Conservation (phyloP, 495 filamentous ascomycete species). For the Neurospora discreta region DNA sequence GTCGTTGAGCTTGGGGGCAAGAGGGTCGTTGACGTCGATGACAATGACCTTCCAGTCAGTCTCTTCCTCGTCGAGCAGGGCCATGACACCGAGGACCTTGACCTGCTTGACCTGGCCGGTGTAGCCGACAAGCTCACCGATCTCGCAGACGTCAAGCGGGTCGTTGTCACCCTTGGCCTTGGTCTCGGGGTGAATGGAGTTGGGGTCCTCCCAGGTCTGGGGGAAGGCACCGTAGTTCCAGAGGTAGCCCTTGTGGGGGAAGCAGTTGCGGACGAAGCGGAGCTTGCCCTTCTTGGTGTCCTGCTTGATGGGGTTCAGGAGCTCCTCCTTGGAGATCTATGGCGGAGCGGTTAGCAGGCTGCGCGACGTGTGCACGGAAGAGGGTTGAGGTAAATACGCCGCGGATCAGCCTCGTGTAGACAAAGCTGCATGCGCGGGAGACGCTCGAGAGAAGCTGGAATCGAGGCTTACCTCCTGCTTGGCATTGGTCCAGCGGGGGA, state of each 20-base stretch:
- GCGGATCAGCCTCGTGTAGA: background rate
- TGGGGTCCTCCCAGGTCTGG: conserved; percentile 99
- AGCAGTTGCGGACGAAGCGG: conserved; percentile 98
- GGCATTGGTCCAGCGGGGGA: conserved; percentile 98
- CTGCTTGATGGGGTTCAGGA: conserved; percentile 95
- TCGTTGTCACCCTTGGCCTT: conserved; percentile 99
- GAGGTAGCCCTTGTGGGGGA: conserved; percentile 99
- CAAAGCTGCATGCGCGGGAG: background rate
- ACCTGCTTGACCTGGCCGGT: conserved; percentile 97
- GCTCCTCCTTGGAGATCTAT: conserved; percentile 93
- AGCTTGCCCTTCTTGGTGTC: conserved; percentile 87
- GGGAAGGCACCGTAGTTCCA: conserved; percentile 99
- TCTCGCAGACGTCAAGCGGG: conserved; percentile 98
- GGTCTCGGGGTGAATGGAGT: conserved; percentile 89
- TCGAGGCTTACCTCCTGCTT: conserved; percentile 74
- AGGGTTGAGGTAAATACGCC: background rate
- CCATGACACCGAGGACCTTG: conserved; percentile 99
- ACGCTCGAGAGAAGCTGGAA: conserved; percentile 8
- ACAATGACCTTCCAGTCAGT: conserved; percentile 99
- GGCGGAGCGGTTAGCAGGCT: conserved; percentile 9
- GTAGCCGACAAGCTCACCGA: conserved; percentile 93
- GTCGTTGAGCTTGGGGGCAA: conserved; percentile 93
- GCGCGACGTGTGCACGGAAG: conserved; percentile 3
- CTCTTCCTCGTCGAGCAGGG: conserved; percentile 97
- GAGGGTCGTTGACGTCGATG: conserved; percentile 94